These are phyloP conservation scores for Cyberlindnera samutprakarnensis DNA, from an alignment of 805 yeast species.

Conservation along the genomic window DNA sequence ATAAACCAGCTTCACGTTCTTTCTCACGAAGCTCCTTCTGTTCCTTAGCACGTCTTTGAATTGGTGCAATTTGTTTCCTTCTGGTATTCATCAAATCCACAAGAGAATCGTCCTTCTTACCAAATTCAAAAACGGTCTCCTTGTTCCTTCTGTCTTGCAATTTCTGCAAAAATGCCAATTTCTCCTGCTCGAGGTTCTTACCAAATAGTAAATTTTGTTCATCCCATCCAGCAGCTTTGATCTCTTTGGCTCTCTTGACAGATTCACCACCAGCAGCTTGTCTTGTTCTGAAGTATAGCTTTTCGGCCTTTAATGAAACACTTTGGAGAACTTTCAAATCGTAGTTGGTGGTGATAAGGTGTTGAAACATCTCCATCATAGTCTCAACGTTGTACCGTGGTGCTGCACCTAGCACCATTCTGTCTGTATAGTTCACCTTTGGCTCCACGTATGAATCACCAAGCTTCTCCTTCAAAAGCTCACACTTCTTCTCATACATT, in stretches of 20 bases:
- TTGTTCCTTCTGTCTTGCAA: conserved; percentile 61
- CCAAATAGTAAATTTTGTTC: conserved; percentile 78
- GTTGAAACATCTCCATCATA: conserved; percentile 63
- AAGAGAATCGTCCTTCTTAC: conserved; percentile 57
- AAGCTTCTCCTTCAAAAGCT: conserved; percentile 40
- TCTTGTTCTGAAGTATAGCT: conserved; percentile 76
- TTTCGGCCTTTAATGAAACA: conserved; percentile 84
- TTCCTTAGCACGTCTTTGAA: conserved; percentile 73
- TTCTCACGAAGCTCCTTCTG: conserved; percentile 57
- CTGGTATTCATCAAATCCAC: conserved; percentile 81
- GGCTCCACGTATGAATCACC: conserved; percentile 41
- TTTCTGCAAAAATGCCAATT: conserved; percentile 61
- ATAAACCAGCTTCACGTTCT: conserved; percentile 69
- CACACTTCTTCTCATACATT: conserved; percentile 58
- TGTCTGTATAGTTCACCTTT: conserved; percentile 59
- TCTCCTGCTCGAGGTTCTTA: conserved; percentile 64
- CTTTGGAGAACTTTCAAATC: conserved; percentile 59
- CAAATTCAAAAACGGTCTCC: conserved; percentile 93
- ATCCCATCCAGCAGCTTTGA: conserved; percentile 78
- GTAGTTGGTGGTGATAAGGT: conserved; percentile 50
- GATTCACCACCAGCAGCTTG: conserved; percentile 82
- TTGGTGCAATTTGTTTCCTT: conserved; percentile 81
- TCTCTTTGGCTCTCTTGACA: conserved; percentile 77
- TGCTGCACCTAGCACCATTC: conserved; percentile 75
- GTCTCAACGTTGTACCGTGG: conserved; percentile 71